Conservation (phyloP, 176 grass and related monocot species). For the Carex parvula region DNA sequence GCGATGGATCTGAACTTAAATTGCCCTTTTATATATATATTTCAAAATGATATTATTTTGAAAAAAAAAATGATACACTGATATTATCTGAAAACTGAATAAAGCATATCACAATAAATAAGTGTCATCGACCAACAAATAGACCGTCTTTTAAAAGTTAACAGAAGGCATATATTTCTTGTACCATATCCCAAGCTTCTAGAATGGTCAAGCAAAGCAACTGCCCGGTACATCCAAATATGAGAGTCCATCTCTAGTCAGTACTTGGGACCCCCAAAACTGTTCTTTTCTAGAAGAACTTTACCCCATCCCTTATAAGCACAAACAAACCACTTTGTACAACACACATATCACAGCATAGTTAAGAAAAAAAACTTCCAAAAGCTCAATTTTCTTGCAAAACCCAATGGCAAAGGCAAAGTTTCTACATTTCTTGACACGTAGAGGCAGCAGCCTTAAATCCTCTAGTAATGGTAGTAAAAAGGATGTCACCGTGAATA, state of each 20-base stretch:
- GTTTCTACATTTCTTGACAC: background rate
- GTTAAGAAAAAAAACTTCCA: background rate
- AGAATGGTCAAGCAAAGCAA: background rate
- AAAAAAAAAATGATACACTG: no score
- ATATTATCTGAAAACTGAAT: no score
- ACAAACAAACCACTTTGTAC: background rate
- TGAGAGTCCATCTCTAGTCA: background rate
- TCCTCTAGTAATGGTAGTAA: constrained; percentile 13
- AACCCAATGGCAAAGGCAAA: constrained; percentile 2
- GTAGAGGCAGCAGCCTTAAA: background rate
- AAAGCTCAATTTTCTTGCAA: constrained; percentile 1
- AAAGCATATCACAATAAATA: no score
- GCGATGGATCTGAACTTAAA: no score
- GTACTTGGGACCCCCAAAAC: background rate
- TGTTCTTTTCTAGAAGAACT: background rate
- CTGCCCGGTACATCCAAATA: background rate
- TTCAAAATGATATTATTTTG: no score
- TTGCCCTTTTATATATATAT: no score
- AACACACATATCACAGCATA: background rate
- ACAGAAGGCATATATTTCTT: background rate
- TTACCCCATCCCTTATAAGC: background rate
- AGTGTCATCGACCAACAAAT: no score
- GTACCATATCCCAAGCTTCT: constrained; percentile 13
- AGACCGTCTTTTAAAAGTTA: no score
- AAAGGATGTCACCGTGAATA: background rate